These are phyloP conservation scores for Davidsoniella australis DNA, from an alignment of 2,329 filamentous ascomycete species.

Conservation along the genomic window DNA sequence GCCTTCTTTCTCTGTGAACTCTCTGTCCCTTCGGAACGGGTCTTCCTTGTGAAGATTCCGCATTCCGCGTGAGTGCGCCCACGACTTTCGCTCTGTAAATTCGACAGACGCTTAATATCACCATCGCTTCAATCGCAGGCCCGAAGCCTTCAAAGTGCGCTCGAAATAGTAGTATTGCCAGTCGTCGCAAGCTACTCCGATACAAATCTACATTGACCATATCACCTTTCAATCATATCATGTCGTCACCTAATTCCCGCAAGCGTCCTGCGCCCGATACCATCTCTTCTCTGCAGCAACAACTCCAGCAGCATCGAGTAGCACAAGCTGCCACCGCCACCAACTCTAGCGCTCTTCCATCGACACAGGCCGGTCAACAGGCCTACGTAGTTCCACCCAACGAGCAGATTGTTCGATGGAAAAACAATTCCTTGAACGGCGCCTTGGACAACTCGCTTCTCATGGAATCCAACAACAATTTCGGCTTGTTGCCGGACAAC, in stretches of 20 bases:
- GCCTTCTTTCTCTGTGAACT: not conserved
- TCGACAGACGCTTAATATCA: not conserved
- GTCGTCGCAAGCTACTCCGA: not conserved
- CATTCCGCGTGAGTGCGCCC: not conserved
- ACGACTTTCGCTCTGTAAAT: no score
- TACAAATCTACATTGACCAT: not conserved
- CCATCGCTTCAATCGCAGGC: not conserved
- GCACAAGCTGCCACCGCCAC: conserved; percentile 16
- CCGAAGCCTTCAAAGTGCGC: no score
- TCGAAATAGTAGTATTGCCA: no score
- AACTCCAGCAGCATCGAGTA: conserved; percentile 15
- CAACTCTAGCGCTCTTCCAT: conserved; percentile 5
- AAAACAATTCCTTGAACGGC: not conserved
- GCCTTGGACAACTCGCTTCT: not conserved
- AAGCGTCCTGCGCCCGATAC: conserved; percentile 11
- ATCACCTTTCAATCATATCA: not conserved
- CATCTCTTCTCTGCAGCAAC: conserved; percentile 10
- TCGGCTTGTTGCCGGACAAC: conserved; percentile 1
- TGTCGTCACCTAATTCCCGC: conserved; percentile 11
- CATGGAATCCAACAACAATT: conserved; percentile 8
- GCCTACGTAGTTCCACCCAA: not conserved
- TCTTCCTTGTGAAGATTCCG: conserved; percentile 12
- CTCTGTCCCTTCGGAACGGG: conserved; percentile 6
- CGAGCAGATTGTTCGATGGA: conserved; percentile 9
- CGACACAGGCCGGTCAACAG: not conserved